Base-by-base conservation (phyloP, 2,329 filamentous ascomycete genomes). In the Hypomyces rosellus region DNA sequence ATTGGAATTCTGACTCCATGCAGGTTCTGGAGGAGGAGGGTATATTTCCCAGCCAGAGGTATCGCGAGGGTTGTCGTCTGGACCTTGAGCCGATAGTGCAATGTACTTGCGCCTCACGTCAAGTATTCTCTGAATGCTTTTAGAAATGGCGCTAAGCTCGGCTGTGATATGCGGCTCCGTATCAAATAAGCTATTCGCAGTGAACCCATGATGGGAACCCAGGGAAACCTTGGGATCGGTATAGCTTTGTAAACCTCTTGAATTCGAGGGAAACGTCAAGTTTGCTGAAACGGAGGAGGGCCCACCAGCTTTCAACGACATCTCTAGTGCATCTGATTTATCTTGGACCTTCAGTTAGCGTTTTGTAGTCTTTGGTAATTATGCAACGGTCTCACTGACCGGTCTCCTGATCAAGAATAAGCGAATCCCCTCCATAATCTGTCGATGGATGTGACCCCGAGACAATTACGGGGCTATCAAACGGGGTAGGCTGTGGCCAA, bases 51-150 rank as follows among this genome's bases (percentile, higher is more conserved):
- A 99, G 45, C 76, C 79, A 1, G 84, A 78, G 15, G 86, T 81
- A 64, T 97, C 90, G 60, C 89, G 89, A 1, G 93, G 93, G 59
- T 97, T 96, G 64, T 96, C 89, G 12, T 81, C 78, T 7, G 85
- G 78, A 9, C 86, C 80, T 64, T 99, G 93, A 16, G 91, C 74
- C 0, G 93, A 97, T 14, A 96, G 70, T 1, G 81, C 75, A 47
- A 97, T 88, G 68, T 97, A 99, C 61, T 89, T 95, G 65, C 90
- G 85, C 53, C 93, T 83, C 38, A 91, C 76, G 59, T 96, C 89
- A 42, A 96, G 70, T n/a, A 97, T 82, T 58, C 86, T 86, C 65
- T 95, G 88, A 50, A 99, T 89, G 58, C 93, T 95, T 57, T 84
- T 85, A 61, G 95, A 96, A 57, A 99, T 96, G 16, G 82, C 79